Evolutionary conservation across 495 filamentous ascomycete genomes (phyloP).

Genomic region (Xylaria intraflava): DNA sequence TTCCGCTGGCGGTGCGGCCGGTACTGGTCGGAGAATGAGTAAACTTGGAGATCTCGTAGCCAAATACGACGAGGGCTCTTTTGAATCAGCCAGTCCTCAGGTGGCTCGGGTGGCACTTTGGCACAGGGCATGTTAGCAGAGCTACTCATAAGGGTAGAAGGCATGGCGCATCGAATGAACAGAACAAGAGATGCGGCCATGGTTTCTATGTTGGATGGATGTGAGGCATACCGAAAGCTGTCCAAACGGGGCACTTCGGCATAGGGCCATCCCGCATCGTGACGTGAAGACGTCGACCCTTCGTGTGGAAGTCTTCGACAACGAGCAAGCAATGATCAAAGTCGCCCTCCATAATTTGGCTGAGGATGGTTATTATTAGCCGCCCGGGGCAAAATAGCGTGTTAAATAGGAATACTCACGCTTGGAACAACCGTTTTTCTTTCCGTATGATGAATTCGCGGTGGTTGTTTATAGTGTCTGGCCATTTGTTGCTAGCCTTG

Average conservation of each 20-base stretch:
- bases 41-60: constrained; percentile 54
- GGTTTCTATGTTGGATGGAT: not conserved
- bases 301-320: constrained; percentile 58
- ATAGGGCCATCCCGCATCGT: constrained; percentile 45
- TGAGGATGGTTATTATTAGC: constrained; percentile 28
- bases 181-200: not conserved
- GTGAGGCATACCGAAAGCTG: constrained; percentile 52
- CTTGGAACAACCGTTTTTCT: constrained; percentile 63
- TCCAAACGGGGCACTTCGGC: constrained; percentile 60
- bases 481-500: constrained; percentile 58
- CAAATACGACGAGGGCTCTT: constrained; percentile 47
- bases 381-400: not conserved
- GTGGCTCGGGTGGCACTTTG: constrained; percentile 52
- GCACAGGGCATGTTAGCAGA: constrained; percentile 1
- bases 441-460: constrained; percentile 54
- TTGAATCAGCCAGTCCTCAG: constrained; percentile 51
- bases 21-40: constrained; percentile 59
- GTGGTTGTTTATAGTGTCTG: constrained; percentile 41
- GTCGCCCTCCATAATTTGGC: constrained; percentile 64
- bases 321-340: constrained; percentile 67
- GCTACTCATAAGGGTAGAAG: not conserved
- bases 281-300: constrained; percentile 51
- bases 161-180: not conserved
- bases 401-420: constrained; percentile 42
- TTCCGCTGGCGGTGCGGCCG: constrained; percentile 39